These are phyloP conservation scores for Orbilia javanica DNA, from an alignment of 2,329 filamentous ascomycete species.

Conservation along the genomic window DNA sequence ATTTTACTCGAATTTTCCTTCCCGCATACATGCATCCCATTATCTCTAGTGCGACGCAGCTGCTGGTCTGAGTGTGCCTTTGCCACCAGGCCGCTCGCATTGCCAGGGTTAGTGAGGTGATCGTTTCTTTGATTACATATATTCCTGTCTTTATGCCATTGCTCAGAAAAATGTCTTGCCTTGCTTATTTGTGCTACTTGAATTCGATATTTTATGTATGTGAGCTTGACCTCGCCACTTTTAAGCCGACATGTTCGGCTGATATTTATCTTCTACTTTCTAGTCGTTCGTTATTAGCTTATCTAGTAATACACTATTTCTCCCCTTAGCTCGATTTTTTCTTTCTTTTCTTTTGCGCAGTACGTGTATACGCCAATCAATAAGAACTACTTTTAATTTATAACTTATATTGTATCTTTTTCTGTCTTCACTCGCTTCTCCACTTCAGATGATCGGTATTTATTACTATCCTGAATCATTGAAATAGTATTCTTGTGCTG, in stretches of 20 bases:
- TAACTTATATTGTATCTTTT: background rate
- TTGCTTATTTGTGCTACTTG: background rate
- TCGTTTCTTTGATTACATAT: constrained; percentile 14
- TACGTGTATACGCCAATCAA: background rate
- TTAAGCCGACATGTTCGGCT: constrained; percentile 18
- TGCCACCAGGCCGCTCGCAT: constrained; percentile 44
- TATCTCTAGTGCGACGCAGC: constrained; percentile 31
- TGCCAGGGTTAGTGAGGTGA: background rate
- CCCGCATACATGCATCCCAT: background rate
- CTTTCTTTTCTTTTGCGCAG: background rate
- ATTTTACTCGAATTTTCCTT: background rate
- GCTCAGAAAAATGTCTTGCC: background rate
- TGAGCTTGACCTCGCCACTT: constrained; percentile 16
- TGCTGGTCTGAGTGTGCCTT: constrained; percentile 42
- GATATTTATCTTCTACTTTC: constrained; percentile 24
- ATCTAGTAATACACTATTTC: constrained; percentile 27
- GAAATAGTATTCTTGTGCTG: too few relatives aligned
- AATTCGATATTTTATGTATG: constrained; percentile 7
- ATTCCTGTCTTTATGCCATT: background rate
- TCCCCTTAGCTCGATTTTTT: background rate
- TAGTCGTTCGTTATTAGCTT: constrained; percentile 22
- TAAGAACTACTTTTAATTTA: constrained; percentile 3
- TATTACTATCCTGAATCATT: too few relatives aligned
- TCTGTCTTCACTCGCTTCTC: too few relatives aligned
- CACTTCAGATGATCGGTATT: too few relatives aligned